phyloP scores from a whole-genome alignment of 1,284 basidiomycete genomes.

The Trichosporon faecale region DNA sequence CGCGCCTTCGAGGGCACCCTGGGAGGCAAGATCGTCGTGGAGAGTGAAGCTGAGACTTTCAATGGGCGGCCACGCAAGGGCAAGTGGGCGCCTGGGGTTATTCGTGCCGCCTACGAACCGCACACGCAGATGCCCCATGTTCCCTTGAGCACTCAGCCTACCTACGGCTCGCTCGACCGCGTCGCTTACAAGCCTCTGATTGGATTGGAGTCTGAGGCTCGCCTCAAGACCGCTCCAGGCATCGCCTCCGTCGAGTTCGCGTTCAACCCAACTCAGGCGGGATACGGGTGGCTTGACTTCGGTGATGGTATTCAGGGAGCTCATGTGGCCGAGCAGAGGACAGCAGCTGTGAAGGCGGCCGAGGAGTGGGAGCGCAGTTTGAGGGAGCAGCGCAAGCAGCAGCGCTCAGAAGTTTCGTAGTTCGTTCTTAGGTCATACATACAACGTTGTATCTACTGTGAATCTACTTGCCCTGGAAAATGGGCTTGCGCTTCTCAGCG shows the following conservation, averaged over 20 bases:
- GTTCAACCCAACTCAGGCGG: slow-evolving; percentile 27
- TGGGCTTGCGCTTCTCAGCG: slow-evolving; percentile 76
- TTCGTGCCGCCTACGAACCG: slow-evolving; percentile 47
- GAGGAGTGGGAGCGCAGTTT: slow-evolving; percentile 43
- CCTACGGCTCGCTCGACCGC: slow-evolving; percentile 24
- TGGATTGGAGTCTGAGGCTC: slow-evolving; percentile 19
- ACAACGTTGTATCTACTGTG: slow-evolving; percentile 30
- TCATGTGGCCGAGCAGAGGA: slow-evolving; percentile 24
- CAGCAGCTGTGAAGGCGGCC: slow-evolving; percentile 36
- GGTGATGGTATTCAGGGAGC: slow-evolving; percentile 21
- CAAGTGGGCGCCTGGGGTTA: slow-evolving; percentile 33
- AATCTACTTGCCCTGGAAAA: slow-evolving; percentile 65
- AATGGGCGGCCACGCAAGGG: slow-evolving; percentile 21
- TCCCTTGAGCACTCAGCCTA: slow-evolving; percentile 46
- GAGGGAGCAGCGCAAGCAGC: slow-evolving; percentile 5
- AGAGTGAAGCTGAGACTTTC: slow-evolving; percentile 25
- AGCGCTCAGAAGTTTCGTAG: slow-evolving; percentile 1
- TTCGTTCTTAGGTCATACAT: slow-evolving; percentile 25
- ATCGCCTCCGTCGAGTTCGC: slow-evolving; percentile 48
- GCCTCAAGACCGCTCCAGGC: slow-evolving; percentile 21
- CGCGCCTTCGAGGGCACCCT: neutral
- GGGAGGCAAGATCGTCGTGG: slow-evolving; percentile 33
- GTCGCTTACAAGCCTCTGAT: slow-evolving; percentile 39
- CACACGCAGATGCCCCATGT: slow-evolving; percentile 50
- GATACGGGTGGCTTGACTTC: slow-evolving; percentile 17